Conservation (phyloP, 2,329 filamentous ascomycete genomes). For the Dendrostoma leiphaemia region DNA sequence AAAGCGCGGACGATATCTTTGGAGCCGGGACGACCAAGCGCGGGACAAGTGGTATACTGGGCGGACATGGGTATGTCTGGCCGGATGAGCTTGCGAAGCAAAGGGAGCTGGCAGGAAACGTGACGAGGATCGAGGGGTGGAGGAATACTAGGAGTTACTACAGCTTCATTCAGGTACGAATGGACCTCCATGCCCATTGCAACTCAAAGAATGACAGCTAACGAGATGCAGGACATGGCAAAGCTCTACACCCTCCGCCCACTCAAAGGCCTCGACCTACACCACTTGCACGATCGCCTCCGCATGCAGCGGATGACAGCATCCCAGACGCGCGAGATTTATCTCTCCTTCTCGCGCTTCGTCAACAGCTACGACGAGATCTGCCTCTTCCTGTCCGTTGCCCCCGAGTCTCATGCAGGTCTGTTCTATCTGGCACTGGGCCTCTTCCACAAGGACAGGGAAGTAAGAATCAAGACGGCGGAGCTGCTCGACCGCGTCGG, state of each 20-base stretch:
- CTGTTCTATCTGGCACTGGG: constrained; percentile 90
- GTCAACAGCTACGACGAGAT: constrained; percentile 82
- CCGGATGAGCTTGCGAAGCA: constrained; percentile 75
- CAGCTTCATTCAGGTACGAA: constrained; percentile 80
- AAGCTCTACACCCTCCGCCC: constrained; percentile 64
- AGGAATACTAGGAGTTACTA: constrained; percentile 94
- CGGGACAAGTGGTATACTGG: constrained; percentile 25
- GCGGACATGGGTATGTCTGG: constrained; percentile 95
- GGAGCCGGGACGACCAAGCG: constrained; percentile 46
- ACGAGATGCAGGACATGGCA: constrained; percentile 57
- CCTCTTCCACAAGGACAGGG: constrained; percentile 82
- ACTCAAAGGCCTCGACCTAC: constrained; percentile 78
- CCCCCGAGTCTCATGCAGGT: constrained; percentile 81
- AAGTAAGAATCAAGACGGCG: constrained; percentile 74
- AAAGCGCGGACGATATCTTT: constrained; percentile 53
- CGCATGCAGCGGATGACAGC: constrained; percentile 77
- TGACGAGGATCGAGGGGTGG: constrained; percentile 94
- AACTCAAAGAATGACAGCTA: constrained; percentile 17
- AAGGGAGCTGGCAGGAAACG: constrained; percentile 86
- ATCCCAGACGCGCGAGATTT: constrained; percentile 77
- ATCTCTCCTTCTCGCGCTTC: constrained; percentile 72
- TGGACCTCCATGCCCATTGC: constrained; percentile 31
- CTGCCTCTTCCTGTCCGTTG: constrained; percentile 76
- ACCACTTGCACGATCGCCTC: constrained; percentile 89
- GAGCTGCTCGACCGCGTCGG: constrained; percentile 79